Conservation (phyloP, 768 basidiomycete genomes). For the Pleurotus platypus region DNA sequence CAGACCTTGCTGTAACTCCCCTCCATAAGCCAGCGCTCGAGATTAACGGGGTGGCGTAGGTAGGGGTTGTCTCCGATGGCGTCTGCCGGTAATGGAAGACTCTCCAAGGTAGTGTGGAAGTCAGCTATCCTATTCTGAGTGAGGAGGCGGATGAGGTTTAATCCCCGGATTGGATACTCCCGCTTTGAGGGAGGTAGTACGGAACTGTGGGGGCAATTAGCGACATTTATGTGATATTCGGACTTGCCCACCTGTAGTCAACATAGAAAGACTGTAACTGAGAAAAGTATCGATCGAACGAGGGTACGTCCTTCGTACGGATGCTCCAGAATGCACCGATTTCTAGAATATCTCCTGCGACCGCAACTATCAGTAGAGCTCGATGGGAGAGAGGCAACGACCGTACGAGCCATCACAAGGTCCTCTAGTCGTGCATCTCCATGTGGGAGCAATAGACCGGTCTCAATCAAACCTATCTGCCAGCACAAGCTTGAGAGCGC, state of each 20-base stretch:
- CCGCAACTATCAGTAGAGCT: background rate
- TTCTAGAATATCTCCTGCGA: conserved; percentile 87
- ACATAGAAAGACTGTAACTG: conserved; percentile 89
- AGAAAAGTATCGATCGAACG: conserved; percentile 93
- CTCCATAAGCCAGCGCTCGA: conserved; percentile 98
- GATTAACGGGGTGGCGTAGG: conserved; percentile 83
- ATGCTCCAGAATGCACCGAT: conserved; percentile 95
- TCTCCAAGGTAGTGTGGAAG: conserved; percentile 95
- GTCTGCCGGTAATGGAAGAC: conserved; percentile 70
- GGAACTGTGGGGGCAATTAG: conserved; percentile 36
- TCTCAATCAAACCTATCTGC: conserved; percentile 75
- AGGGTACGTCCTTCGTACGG: conserved; percentile 80
- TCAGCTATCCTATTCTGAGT: conserved; percentile 96
- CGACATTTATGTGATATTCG: background rate
- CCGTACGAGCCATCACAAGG: conserved; percentile 69
- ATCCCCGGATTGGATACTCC: conserved; percentile 85
- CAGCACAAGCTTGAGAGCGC: background rate
- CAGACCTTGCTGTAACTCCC: conserved; percentile 98
- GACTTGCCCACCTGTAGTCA: conserved; percentile 59
- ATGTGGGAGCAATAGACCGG: conserved; percentile 74
- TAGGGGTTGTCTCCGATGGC: conserved; percentile 65
- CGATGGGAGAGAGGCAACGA: conserved; percentile 10
- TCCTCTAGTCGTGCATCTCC: conserved; percentile 61
- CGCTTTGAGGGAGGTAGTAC: conserved; percentile 79
- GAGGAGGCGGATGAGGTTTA: conserved; percentile 92